Percentiles rank a stretch among this genome's conserved stretches.
Conservation (phyloP, 306 rosid species). For the Crotalaria pallida region DNA sequence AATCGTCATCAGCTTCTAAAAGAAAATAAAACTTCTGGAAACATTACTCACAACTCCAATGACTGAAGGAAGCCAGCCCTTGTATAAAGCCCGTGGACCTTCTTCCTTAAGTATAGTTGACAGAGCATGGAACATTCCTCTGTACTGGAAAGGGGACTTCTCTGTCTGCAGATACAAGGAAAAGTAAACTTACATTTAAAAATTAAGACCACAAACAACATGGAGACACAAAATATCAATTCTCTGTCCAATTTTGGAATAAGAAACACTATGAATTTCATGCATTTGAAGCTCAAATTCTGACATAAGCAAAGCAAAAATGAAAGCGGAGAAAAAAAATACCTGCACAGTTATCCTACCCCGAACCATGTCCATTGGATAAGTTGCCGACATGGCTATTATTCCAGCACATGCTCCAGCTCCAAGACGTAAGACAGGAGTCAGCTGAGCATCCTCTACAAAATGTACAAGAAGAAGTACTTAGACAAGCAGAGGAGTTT, state of each 20-base stretch:
- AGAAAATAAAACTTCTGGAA: background rate
- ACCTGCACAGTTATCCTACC: constrained; percentile 97
- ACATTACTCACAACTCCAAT: constrained; percentile 82
- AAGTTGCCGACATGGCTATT: constrained; percentile 95
- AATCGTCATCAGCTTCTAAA: background rate
- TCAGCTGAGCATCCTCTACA: constrained; percentile 81
- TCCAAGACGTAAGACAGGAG: constrained; percentile 80
- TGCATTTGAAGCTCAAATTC: background rate
- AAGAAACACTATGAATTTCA: background rate
- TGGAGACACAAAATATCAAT: background rate
- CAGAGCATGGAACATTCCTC: constrained; percentile 90
- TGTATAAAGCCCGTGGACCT: constrained; percentile 91
- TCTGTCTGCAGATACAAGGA: constrained; percentile 54
- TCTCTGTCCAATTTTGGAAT: background rate
- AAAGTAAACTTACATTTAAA: constrained; percentile 4
- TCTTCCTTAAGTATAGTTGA: constrained; percentile 79
- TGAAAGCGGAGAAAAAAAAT: constrained; percentile 9
- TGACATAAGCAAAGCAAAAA: background rate
- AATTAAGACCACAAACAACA: background rate
- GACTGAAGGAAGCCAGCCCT: constrained; percentile 96
- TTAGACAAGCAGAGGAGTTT: background rate
- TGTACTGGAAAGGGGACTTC: constrained; percentile 77
- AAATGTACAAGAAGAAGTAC: background rate
- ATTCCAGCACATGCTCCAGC: constrained; percentile 99
- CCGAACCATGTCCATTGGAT: constrained; percentile 98